These are phyloP conservation scores for Candida germanica DNA, from an alignment of 805 yeast species.

Conservation along the genomic window DNA sequence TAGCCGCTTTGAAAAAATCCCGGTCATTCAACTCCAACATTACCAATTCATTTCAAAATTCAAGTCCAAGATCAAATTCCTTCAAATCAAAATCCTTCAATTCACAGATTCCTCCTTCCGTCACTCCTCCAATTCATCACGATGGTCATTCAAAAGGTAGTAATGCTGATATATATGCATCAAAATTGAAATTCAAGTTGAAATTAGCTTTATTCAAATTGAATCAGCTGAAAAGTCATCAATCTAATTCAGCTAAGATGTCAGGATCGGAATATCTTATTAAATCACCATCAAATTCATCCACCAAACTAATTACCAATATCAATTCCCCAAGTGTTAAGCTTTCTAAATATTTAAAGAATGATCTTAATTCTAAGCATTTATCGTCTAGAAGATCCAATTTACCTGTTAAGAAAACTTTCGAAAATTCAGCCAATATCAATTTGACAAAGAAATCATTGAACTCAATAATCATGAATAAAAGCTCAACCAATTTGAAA, in stretches of 20 bases:
- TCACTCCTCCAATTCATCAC: not conserved
- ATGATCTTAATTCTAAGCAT: constrained; percentile 5
- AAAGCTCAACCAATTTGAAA: constrained; percentile 19
- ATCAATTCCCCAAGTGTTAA: constrained; percentile 5
- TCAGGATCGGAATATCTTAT: constrained; percentile 5
- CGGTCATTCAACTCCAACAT: constrained; percentile 1
- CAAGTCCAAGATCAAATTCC: not conserved
- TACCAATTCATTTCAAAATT: not conserved
- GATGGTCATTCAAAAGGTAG: not conserved
- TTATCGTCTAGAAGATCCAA: constrained; percentile 2
- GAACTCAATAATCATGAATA: constrained; percentile 4
- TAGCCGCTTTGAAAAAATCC: not conserved
- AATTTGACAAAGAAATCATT: constrained; percentile 11
- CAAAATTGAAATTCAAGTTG: constrained; percentile 40
- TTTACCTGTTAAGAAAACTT: constrained; percentile 6
- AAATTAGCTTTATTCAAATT: constrained; percentile 41
- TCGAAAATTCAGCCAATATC: constrained; percentile 9
- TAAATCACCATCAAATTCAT: constrained; percentile 12
- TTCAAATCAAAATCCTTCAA: constrained; percentile 5
- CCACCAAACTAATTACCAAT: constrained; percentile 11
- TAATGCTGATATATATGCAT: constrained; percentile 23
- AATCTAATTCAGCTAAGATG: not conserved
- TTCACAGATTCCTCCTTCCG: constrained; percentile 1
- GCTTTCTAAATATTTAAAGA: constrained; percentile 5
- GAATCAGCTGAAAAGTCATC: constrained; percentile 17